Conservation (phyloP, 352 stramenopile species). For the Nothophytophthora sp. region DNA sequence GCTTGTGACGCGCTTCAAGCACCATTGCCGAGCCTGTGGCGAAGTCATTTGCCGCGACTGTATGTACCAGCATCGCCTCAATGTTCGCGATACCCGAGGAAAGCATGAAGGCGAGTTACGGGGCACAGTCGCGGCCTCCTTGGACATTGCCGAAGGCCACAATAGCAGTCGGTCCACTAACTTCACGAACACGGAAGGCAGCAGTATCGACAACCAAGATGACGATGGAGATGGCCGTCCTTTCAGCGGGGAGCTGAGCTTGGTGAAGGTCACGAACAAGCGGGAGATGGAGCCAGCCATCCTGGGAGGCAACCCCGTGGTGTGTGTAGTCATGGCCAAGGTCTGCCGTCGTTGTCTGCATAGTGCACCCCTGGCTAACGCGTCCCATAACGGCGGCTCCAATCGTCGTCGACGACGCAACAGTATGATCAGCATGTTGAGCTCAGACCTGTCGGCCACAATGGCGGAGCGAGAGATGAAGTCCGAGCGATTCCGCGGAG, state of each 20-base stretch:
- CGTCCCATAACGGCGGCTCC: conserved; percentile 29
- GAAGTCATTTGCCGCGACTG: conserved; percentile 65
- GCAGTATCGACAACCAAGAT: conserved; percentile 30
- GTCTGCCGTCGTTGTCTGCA: conserved; percentile 64
- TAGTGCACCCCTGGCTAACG: conserved; percentile 38
- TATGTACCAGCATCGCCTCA: conserved; percentile 45
- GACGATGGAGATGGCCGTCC: conserved; percentile 12
- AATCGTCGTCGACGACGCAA: conserved; percentile 23
- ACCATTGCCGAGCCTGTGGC: conserved; percentile 75
- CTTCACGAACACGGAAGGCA: conserved; percentile 34
- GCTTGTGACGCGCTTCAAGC: conserved; percentile 52
- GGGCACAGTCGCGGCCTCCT: conserved; percentile 14
- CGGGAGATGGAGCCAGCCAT: conserved; percentile 21
- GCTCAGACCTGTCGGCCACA: too few species aligned
- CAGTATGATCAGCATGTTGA: too few species aligned
- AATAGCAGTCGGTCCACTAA: conserved; percentile 5
- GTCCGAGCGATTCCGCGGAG: neutral
- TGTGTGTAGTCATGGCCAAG: conserved; percentile 58
- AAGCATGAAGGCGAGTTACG: conserved; percentile 26
- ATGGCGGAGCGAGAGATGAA: conserved; percentile 1
- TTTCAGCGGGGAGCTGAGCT: conserved; percentile 23
- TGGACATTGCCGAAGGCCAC: conserved; percentile 6
- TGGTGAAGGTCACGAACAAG: conserved; percentile 30
- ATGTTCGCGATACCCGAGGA: conserved; percentile 35
- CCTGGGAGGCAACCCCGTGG: conserved; percentile 16